Conservation (phyloP, 1,284 basidiomycete genomes). For the Trametes pubescens region DNA sequence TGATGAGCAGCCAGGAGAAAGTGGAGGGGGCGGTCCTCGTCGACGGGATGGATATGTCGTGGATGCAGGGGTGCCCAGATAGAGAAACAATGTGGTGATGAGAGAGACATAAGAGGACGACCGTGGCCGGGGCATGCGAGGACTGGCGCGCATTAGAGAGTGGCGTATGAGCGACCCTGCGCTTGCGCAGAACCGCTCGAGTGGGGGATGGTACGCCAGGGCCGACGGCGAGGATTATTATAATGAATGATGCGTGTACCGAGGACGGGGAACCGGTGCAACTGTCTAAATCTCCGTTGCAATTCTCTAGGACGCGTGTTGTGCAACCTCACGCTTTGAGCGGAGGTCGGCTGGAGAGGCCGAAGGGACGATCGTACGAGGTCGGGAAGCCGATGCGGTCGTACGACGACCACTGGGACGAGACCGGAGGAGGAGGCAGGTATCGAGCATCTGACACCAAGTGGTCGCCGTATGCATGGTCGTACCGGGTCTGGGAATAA, state of each 20-base stretch:
- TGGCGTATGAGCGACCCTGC: constrained; percentile 39
- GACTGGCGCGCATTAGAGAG: constrained; percentile 43
- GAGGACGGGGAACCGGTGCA: constrained; percentile 29
- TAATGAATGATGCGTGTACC: constrained; percentile 39
- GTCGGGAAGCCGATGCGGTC: constrained; percentile 36
- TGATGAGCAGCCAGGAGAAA: constrained; percentile 36
- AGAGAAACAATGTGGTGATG: constrained; percentile 35
- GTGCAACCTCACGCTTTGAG: constrained; percentile 41
- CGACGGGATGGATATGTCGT: constrained; percentile 75
- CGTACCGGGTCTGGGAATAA: constrained; percentile 65
- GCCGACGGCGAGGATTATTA: constrained; percentile 39
- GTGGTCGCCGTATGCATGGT: constrained; percentile 57
- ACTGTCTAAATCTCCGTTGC: constrained; percentile 43
- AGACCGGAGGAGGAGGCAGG: constrained; percentile 38
- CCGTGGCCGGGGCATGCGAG: constrained; percentile 35
- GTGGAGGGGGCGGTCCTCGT: constrained; percentile 41
- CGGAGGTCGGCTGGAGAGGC: constrained; percentile 37
- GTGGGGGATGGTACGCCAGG: constrained; percentile 41
- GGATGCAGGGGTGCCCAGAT: constrained; percentile 47
- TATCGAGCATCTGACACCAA: constrained; percentile 53
- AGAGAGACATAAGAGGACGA: constrained; percentile 35
- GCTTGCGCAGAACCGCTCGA: constrained; percentile 42
- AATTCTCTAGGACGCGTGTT: constrained; percentile 40
- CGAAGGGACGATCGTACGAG: constrained; percentile 40
- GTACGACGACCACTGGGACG: constrained; percentile 35